Evolutionary conservation across 371 early-diverging fungal species (phyloP).

Genomic region (Apophysomyces sp.): DNA sequence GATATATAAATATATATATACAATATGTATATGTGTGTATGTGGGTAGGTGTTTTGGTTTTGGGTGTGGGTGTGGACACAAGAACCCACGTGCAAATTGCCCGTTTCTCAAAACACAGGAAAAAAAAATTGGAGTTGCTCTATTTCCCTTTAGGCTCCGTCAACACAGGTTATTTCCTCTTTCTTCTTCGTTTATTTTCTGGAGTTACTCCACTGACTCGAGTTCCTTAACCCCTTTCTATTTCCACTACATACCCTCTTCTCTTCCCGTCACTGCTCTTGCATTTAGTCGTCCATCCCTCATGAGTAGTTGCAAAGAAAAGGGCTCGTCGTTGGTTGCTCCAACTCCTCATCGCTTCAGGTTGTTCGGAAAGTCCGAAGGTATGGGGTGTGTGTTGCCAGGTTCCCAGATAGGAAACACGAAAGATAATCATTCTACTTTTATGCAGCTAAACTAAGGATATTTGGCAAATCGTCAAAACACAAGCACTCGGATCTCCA

Average conservation of each 20-base stretch:
- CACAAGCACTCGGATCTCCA: constrained; percentile 9
- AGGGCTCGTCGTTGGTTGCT: constrained; percentile 2
- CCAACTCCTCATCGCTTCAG: constrained; percentile 2
- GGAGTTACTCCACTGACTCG: constrained; percentile 1
- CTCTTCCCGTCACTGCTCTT: constrained; percentile 3
- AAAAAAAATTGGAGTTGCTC: background rate
- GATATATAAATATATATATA: background rate
- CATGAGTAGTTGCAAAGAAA: background rate
- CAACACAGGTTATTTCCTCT: constrained; percentile 4
- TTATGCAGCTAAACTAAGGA: constrained; percentile 1
- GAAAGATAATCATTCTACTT: constrained; percentile 2
- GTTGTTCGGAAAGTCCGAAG: constrained; percentile 4
- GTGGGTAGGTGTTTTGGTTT: background rate
- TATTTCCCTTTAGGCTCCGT: background rate
- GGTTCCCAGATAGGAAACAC: constrained; percentile 2
- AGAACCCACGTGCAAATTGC: constrained; percentile 5
- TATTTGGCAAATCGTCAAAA: background rate
- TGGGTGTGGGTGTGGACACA: background rate
- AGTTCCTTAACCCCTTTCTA: constrained; percentile 2
- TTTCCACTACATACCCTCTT: constrained; percentile 5
- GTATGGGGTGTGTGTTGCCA: constrained; percentile 3
- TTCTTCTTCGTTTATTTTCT: constrained; percentile 1
- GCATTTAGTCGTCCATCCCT: background rate
- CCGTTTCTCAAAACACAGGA: constrained; percentile 10
- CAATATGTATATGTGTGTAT: constrained; percentile 1